Percentiles rank a stretch among this genome's conserved stretches.
Conservation (phyloP, 495 filamentous ascomycete genomes). For the Aspergillus leporis region DNA sequence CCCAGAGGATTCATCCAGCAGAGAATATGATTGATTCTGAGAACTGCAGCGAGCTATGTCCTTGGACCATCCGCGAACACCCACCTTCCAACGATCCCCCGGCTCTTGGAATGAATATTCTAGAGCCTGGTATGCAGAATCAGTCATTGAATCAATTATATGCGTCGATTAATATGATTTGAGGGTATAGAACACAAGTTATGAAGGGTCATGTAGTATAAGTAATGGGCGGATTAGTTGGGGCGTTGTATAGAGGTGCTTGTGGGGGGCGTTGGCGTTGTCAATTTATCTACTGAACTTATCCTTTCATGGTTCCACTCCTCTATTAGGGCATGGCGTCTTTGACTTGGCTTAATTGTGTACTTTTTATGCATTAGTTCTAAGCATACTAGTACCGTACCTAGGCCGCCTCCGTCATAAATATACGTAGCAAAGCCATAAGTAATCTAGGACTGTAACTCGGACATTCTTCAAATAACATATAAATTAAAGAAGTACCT, state of each 20-base stretch:
- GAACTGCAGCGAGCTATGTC: slow-evolving; percentile 47
- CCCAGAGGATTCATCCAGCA: slow-evolving; percentile 45
- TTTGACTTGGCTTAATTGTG: no score
- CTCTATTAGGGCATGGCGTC: no score
- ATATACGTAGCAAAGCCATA: no score
- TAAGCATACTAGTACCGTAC: no score
- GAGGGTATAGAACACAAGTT: slow-evolving; percentile 3
- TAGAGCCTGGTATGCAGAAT: slow-evolving; percentile 38
- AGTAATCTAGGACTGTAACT: no score
- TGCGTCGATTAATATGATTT: slow-evolving; percentile 41
- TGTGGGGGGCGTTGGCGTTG: background rate
- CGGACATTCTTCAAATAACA: no score
- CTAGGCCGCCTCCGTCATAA: no score
- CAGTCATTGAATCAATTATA: slow-evolving; percentile 40
- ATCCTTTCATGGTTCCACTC: no score
- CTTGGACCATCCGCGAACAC: slow-evolving; percentile 47
- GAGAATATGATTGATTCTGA: slow-evolving; percentile 37
- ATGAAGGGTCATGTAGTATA: background rate
- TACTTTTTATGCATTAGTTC: no score
- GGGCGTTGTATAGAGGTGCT: background rate
- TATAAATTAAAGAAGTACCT: no score
- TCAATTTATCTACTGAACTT: background rate
- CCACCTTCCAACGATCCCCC: slow-evolving; percentile 39
- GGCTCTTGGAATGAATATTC: slow-evolving; percentile 37
- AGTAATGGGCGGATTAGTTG: background rate